Conservation (phyloP, 2,329 filamentous ascomycete genomes). For the Epichloe hybrida region DNA sequence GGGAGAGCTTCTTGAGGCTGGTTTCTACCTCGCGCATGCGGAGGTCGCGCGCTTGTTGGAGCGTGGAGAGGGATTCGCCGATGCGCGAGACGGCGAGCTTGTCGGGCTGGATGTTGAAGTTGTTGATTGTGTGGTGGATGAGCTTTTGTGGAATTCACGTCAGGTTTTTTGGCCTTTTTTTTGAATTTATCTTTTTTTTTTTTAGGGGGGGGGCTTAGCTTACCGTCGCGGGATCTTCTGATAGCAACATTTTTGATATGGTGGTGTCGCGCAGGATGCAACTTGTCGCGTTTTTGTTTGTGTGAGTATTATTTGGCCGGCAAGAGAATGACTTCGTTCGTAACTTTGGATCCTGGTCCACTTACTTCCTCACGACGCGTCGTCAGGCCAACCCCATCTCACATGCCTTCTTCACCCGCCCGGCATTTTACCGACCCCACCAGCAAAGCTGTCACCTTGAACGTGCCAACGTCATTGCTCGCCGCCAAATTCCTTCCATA, state of each 20-base stretch:
- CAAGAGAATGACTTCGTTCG: background rate
- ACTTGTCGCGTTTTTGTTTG: background rate
- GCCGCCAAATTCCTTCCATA: background rate
- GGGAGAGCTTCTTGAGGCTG: slow-evolving; percentile 57
- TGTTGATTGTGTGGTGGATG: slow-evolving; percentile 73
- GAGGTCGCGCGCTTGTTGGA: slow-evolving; percentile 72
- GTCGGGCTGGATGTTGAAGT: slow-evolving; percentile 91
- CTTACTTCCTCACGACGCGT: background rate
- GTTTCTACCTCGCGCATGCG: slow-evolving; percentile 58
- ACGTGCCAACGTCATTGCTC: slow-evolving; percentile 1
- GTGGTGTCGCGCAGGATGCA: background rate
- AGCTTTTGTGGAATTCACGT: background rate
- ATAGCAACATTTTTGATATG: slow-evolving; percentile 61
- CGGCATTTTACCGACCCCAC: slow-evolving; percentile 1
- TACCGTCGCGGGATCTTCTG: slow-evolving; percentile 83
- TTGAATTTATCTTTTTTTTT: background rate
- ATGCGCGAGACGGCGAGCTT: slow-evolving; percentile 73
- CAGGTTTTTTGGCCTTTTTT: background rate
- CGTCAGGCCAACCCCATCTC: slow-evolving; percentile 6
- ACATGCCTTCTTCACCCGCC: background rate
- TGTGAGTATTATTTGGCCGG: background rate
- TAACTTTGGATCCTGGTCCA: no score
- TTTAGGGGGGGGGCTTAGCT: slow-evolving; percentile 23
- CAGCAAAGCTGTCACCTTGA: no score
- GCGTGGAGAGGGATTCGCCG: slow-evolving; percentile 65